Evolutionary conservation across 2,329 filamentous ascomycete genomes (phyloP).

Genomic region (Trichoderma koningii): DNA sequence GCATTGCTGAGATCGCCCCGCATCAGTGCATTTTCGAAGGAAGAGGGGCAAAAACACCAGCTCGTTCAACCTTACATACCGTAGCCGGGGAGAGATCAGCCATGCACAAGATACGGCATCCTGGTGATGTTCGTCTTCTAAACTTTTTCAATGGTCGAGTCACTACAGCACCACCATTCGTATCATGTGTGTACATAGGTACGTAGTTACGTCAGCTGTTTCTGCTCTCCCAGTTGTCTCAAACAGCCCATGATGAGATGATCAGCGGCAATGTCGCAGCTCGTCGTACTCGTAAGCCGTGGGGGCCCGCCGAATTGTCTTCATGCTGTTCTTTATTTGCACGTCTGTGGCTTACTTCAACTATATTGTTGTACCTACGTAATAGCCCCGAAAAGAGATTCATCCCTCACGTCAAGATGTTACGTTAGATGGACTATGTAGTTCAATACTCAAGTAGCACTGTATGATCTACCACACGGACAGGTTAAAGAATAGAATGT

Average conservation of each 20-base stretch:
- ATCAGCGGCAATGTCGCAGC: neutral
- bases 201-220: neutral
- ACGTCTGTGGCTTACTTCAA: neutral
- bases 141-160: no score
- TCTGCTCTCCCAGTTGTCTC: conserved; percentile 5
- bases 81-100: neutral
- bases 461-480: no score
- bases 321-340: neutral
- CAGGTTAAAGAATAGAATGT: no score
- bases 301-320: neutral
- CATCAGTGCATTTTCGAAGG: neutral
- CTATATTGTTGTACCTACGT: no score
- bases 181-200: neutral
- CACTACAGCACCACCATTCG: no score
- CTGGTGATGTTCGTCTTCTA: no score
- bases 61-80: no score
- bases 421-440: no score
- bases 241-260: neutral
- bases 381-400: no score
- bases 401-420: no score
- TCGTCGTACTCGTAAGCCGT: neutral
- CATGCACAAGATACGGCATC: neutral
- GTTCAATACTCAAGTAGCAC: no score
- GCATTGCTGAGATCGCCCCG: conserved; percentile 2
- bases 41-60: neutral